Evolutionary conservation across 371 early-diverging fungal species (phyloP), one percentile per base, ranked within the genome.

Genomic region (Mucor circinelloides): DNA sequence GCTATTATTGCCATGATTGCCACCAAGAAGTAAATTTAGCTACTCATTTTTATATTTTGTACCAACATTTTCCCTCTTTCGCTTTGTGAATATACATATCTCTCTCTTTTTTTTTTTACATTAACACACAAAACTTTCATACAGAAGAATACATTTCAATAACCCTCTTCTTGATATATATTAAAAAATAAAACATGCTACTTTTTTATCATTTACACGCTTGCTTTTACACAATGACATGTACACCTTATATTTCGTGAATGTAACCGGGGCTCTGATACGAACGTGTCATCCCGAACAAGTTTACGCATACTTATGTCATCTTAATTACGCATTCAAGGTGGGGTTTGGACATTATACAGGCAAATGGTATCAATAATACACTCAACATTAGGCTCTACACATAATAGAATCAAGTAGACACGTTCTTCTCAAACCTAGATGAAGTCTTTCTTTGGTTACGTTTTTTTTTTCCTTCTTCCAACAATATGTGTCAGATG

Each of bases 1-100:
- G 78, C 83, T 44, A 77, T 82, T 28, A 77, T 82, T 68, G 83
- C 83, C 42, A 82, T 82, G 83, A 71, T 78, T 50, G 79, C 82
- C 42, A 50, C 70, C 59, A 76, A 72, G 27, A 40, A 69, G 27
- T 63, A 64, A 64, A 56, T 38, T 57, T 23, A 12, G 31, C 15
- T 25, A 15, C 2, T 7, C 23, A 27, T 6, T 17, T 25, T 23
- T 23, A 23, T 23, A 50, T 55, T 31, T 55, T 55, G 55, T 55
- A 55, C 13, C 55, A 55, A 55, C 19, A 55, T 55, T 34, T 34
- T 34, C 23, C 23, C 12, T 34, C 12, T 50, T 42, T 50, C 32
- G 28, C 48, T 48, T 27, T 42, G 48, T 42, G 62, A 42, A 48
- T 44, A 44, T 40, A 58, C 13, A 59, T 19, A 61, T 28, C n/a